phyloP scores from a whole-genome alignment of 305 asterid species.

The Fraxinus platypoda region DNA sequence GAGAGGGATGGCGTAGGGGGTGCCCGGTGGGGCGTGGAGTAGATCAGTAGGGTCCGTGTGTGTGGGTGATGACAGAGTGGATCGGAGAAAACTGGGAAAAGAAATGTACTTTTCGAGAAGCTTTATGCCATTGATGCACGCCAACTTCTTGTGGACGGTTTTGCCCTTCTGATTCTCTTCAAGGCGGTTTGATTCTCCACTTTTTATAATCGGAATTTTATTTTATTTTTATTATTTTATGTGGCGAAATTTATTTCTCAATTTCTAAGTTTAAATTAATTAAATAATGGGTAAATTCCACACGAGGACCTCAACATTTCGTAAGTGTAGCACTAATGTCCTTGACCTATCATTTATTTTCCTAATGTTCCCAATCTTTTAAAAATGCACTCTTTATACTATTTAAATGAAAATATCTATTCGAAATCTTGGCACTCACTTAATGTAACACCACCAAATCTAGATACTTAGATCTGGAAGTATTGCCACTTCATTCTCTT shows the following conservation, averaged over 20 bases:
- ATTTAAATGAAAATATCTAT: background rate
- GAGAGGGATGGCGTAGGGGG: conserved; percentile 10
- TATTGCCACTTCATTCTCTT: no score
- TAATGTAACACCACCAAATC: background rate
- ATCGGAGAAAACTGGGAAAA: conserved; percentile 29
- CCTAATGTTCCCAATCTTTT: background rate
- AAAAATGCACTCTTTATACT: background rate
- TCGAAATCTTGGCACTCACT: background rate
- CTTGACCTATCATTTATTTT: background rate
- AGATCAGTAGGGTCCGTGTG: conserved; percentile 4
- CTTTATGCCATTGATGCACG: conserved; percentile 61
- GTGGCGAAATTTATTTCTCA: background rate
- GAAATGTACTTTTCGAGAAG: conserved; percentile 24
- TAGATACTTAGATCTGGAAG: no score
- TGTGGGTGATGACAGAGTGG: conserved; percentile 41
- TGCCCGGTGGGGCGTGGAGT: background rate
- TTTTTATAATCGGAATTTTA: background rate
- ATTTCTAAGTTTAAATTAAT: background rate
- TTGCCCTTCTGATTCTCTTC: conserved; percentile 29
- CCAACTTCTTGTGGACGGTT: conserved; percentile 42
- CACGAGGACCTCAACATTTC: background rate
- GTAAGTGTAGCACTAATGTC: background rate
- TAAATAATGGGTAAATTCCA: background rate
- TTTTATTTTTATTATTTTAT: no score
- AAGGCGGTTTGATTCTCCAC: background rate